Conservation (phyloP, 345 rosid species). For the Psidium friedrichsthalianum region DNA sequence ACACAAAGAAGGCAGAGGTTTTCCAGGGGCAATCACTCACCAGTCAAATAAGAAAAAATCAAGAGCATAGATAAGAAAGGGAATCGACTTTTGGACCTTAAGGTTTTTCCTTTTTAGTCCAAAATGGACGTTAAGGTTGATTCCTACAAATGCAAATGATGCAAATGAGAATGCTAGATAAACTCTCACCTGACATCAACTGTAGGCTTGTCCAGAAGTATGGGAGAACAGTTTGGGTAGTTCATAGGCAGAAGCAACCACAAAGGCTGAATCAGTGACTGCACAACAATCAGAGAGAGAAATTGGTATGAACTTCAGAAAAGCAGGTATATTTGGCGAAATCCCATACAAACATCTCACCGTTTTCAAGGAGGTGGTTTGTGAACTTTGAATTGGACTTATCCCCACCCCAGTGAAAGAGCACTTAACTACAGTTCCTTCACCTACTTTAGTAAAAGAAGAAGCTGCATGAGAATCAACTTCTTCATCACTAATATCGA, state of each 20-base stretch:
- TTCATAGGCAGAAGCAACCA: slow-evolving; percentile 28
- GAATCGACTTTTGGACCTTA: not conserved
- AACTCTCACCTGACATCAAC: slow-evolving; percentile 19
- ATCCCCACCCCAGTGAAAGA: slow-evolving; percentile 22
- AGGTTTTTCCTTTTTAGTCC: not conserved
- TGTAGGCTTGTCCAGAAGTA: slow-evolving; percentile 15
- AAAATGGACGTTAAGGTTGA: not conserved
- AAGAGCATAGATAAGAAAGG: not conserved
- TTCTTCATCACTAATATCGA: slow-evolving; percentile 6
- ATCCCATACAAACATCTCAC: slow-evolving; percentile 9
- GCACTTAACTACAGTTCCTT: slow-evolving; percentile 34
- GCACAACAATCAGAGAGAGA: slow-evolving; percentile 1
- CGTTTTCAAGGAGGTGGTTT: slow-evolving; percentile 13
- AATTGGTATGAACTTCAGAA: not conserved
- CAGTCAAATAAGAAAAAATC: not conserved
- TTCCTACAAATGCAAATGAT: not conserved
- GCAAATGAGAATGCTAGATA: not conserved
- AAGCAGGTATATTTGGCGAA: not conserved
- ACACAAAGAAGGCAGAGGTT: not conserved
- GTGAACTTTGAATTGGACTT: slow-evolving; percentile 15
- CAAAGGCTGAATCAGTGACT: slow-evolving; percentile 27
- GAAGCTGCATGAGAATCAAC: slow-evolving; percentile 9
- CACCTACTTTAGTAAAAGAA: slow-evolving; percentile 11
- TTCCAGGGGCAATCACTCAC: not conserved
- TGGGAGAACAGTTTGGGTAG: slow-evolving; percentile 37